These are phyloP conservation scores for Diddensiella santjacobensis DNA, from an alignment of 805 yeast species.

Conservation along the genomic window DNA sequence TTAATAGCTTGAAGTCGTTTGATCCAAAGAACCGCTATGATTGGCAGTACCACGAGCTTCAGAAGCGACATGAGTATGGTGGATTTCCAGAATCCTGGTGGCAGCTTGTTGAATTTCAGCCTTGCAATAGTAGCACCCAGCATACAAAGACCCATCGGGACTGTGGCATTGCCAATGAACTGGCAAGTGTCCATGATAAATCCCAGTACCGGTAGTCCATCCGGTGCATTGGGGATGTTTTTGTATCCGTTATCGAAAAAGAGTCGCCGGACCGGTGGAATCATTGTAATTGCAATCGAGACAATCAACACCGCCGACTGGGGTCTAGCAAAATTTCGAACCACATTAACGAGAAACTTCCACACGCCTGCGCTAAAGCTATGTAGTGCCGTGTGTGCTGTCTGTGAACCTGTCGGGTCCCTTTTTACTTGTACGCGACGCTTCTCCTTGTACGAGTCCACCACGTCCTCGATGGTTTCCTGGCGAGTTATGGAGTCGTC, in stretches of 20 bases:
- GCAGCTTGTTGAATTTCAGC: constrained; percentile 54
- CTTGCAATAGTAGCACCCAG: constrained; percentile 88
- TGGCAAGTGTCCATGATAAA: constrained; percentile 77
- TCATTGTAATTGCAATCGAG: constrained; percentile 65
- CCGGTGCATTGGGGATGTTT: constrained; percentile 72
- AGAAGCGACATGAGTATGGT: constrained; percentile 53
- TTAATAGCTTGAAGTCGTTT: constrained; percentile 58
- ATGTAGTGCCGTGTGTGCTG: no score
- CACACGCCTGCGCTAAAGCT: not conserved
- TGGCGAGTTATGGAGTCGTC: not conserved
- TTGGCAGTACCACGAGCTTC: constrained; percentile 68
- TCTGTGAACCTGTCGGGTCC: no score
- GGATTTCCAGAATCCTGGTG: constrained; percentile 62
- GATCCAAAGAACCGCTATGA: constrained; percentile 67
- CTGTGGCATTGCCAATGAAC: constrained; percentile 82
- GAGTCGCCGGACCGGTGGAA: constrained; percentile 80
- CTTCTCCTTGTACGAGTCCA: constrained; percentile 7
- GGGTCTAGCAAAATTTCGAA: constrained; percentile 52
- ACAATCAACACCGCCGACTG: constrained; percentile 67
- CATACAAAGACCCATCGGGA: constrained; percentile 78
- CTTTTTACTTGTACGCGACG: not conserved
- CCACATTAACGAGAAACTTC: constrained; percentile 5
- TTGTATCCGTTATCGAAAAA: constrained; percentile 48
- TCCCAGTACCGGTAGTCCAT: constrained; percentile 74
- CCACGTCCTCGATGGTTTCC: constrained; percentile 17